Percentiles rank a stretch among this genome's conserved stretches.
These are phyloP conservation scores for Colletotrichum zoysiae DNA, from an alignment of 2,329 filamentous ascomycete species.

Conservation along the genomic window DNA sequence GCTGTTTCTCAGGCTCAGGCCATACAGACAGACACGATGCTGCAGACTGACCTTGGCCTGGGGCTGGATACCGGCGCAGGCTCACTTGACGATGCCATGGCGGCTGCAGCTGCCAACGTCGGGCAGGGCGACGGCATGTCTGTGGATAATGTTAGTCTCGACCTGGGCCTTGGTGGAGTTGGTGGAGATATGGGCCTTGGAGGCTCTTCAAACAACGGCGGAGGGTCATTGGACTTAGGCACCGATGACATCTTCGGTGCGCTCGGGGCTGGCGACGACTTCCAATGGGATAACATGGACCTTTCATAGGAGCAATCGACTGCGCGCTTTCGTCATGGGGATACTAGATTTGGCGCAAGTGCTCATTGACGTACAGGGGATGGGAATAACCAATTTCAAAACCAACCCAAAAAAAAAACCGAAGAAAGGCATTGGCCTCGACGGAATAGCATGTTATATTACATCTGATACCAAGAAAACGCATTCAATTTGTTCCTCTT, in stretches of 20 bases:
- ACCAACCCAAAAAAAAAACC: no score
- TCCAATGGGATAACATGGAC: slow-evolving; percentile 57
- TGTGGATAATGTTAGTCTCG: slow-evolving; percentile 59
- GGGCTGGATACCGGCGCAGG: slow-evolving; percentile 51
- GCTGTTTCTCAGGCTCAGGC: slow-evolving; percentile 51
- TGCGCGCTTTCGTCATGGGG: neutral
- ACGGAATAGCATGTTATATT: slow-evolving; percentile 14
- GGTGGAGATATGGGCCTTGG: slow-evolving; percentile 55
- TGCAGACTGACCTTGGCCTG: slow-evolving; percentile 58
- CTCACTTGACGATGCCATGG: slow-evolving; percentile 57
- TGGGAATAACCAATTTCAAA: neutral
- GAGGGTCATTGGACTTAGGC: slow-evolving; percentile 54
- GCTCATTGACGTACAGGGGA: neutral
- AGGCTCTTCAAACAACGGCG: slow-evolving; percentile 50
- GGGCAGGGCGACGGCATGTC: slow-evolving; percentile 55
- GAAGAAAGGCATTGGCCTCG: neutral
- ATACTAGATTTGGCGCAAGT: neutral
- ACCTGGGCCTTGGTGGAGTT: slow-evolving; percentile 57
- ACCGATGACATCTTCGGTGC: slow-evolving; percentile 53
- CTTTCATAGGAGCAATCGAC: slow-evolving; percentile 34
- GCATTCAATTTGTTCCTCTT: neutral
- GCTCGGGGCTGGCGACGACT: slow-evolving; percentile 59
- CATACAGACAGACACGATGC: slow-evolving; percentile 56
- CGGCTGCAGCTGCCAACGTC: slow-evolving; percentile 51
- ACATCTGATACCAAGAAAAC: slow-evolving; percentile 36